phyloP scores from a whole-genome alignment of 768 basidiomycete species.

The Pisolithus sp. region DNA sequence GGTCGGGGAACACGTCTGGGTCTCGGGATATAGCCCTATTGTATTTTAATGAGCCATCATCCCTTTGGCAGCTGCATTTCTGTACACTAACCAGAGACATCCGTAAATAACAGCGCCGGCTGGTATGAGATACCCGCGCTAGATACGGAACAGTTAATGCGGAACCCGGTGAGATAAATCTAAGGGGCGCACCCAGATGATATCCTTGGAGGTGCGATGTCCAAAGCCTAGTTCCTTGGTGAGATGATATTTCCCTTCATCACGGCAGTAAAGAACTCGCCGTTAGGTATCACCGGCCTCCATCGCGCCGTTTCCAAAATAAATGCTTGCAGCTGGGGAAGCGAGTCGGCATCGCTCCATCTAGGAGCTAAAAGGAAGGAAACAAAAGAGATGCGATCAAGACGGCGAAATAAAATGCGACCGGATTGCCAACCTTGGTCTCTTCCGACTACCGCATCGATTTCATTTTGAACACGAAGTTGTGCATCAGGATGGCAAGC shows the following conservation, averaged over 20 bases:
- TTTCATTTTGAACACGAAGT: conserved; percentile 42
- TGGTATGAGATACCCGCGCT: conserved; percentile 20
- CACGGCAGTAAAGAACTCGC: conserved; percentile 6
- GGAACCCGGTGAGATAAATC: conserved; percentile 3
- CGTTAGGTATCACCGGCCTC: conserved; percentile 26
- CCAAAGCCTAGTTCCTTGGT: conserved; percentile 34
- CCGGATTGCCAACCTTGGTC: conserved; percentile 15
- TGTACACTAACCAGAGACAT: conserved; percentile 14
- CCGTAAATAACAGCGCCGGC: conserved; percentile 17
- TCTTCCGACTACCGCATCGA: conserved; percentile 44
- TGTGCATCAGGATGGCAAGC: conserved; percentile 49
- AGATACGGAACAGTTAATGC: conserved; percentile 25
- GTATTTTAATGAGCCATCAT: not conserved
- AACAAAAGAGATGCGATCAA: not conserved
- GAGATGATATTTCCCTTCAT: not conserved
- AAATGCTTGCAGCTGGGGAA: conserved; percentile 32
- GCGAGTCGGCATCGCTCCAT: conserved; percentile 25
- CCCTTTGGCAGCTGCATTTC: not conserved
- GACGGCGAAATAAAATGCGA: not conserved
- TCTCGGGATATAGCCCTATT: conserved; percentile 48
- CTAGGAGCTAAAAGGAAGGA: conserved; percentile 29
- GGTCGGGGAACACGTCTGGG: conserved; percentile 42
- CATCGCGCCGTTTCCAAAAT: conserved; percentile 31
- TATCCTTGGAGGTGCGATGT: conserved; percentile 56
- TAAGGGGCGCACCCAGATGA: conserved; percentile 43